phyloP scores from a whole-genome alignment of 2,329 filamentous ascomycete genomes.

The Colletotrichum nymphaeae region DNA sequence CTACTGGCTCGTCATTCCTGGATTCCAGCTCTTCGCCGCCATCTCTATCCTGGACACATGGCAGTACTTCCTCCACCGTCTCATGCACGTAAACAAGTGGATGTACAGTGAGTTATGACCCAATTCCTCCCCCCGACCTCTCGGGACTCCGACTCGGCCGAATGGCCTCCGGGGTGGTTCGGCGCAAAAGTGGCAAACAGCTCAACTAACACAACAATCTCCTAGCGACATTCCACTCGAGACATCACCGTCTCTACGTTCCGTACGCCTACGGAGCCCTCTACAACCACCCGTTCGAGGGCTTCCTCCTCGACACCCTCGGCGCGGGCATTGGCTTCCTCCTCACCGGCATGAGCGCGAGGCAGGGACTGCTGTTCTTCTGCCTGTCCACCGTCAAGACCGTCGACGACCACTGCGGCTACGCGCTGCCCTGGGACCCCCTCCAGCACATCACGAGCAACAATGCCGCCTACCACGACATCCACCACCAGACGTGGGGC shows the following conservation, averaged over 20 bases:
- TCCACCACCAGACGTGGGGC: slow-evolving; percentile 98
- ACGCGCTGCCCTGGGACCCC: slow-evolving; percentile 94
- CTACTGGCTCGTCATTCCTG: slow-evolving; percentile 83
- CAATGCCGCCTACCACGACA: slow-evolving; percentile 96
- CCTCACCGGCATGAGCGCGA: slow-evolving; percentile 81
- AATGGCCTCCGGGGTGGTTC: not conserved
- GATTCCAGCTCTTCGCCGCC: slow-evolving; percentile 80
- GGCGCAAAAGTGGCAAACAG: slow-evolving; percentile 10
- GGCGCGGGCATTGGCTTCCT: slow-evolving; percentile 89
- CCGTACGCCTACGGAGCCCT: slow-evolving; percentile 97
- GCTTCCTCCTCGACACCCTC: slow-evolving; percentile 91
- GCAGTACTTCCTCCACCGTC: slow-evolving; percentile 97
- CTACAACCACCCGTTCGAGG: slow-evolving; percentile 96
- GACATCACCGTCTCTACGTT: slow-evolving; percentile 96
- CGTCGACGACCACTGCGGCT: slow-evolving; percentile 97
- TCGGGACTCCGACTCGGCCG: slow-evolving; percentile 61
- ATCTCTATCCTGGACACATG: slow-evolving; percentile 89
- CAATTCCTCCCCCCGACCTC: slow-evolving; percentile 63
- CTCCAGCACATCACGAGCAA: slow-evolving; percentile 92
- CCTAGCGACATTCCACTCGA: slow-evolving; percentile 87
- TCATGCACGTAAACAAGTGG: slow-evolving; percentile 98
- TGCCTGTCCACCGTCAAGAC: slow-evolving; percentile 92
- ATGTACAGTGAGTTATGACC: slow-evolving; percentile 81
- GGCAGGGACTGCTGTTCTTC: slow-evolving; percentile 92
- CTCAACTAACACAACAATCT: not conserved